Evolutionary conservation across 139 green algal genomes (phyloP), one percentile per base, ranked within the genome.

Genomic region (Spirogloea muscicola): DNA sequence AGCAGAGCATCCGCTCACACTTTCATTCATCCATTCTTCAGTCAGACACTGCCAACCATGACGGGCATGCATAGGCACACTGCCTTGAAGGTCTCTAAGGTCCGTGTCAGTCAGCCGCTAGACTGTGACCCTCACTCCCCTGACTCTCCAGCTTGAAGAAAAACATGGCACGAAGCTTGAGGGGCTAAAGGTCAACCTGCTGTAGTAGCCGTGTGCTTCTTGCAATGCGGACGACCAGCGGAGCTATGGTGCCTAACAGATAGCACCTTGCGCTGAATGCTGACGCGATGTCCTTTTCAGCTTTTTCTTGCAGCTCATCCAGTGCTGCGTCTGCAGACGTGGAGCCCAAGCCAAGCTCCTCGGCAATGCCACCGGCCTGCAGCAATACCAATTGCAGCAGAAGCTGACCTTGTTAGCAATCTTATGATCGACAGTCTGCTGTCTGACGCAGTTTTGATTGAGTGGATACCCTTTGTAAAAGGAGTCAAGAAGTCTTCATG

Each of bases 181-280:
- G n/a, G n/a, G n/a, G n/a, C n/a, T n/a, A n/a, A n/a, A n/a, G n/a
- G n/a, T n/a, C n/a, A n/a, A 79, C 70, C 70, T 79, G n/a, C 21
- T 80, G 36, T 46, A 82, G 55, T 21, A 84, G 40, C 21, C 46
- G 61, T 33, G 39, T 63, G 59, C 75, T 77, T 62, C 74, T 2
- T 31, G 87, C 92, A 43, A 93, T 29, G 7, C 5, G 46, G 4
- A 64, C 59, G n/a, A 89, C 68, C 34, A 91, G 49, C 9, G 77
- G 75, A 1, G 80, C 88, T 58, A 87, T 91, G 27, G 67, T 57
- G 29, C 79, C 87, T 29, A 96, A 42, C 49, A 95, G 68, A 44
- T 79, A 63, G 3, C 48, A 13, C 1, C 49, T 29, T 1, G 46
- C 49, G 2, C 6, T 3, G 13, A 18, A 3, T 7, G 27, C 18